Evolutionary conservation across 192 early-diverging fungal species (phyloP), one percentile per base, ranked within the genome.

Genomic region (Podila minutissima): DNA sequence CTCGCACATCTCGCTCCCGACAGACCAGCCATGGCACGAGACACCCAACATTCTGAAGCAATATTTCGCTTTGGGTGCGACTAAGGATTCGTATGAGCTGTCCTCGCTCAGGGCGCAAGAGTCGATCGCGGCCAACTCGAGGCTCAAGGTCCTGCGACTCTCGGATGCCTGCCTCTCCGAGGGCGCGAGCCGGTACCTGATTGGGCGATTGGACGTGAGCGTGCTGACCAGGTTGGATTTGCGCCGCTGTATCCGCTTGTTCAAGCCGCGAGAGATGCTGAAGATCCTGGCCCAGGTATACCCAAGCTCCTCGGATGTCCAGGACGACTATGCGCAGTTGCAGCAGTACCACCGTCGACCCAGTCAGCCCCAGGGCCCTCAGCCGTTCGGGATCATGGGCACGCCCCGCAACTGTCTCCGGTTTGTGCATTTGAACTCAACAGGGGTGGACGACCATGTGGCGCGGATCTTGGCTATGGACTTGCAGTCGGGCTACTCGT

Each of bases 211-310:
- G 59, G 74, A 75, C 24, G 51, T 75, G 32, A 69, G 13, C 37
- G 53, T 75, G 22, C 13, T 75, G 41, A 69, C 66, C 4, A 75
- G 64, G 31, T 8, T 75, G 61, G 74, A 75, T 59, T 38, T 75
- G 58, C 49, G 66, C n/a, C 49, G 66, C 26, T 75, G 74, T 31
- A 58, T 74, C n/a, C 66, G 67, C 11, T 37, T 75, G 38, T 75
- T 75, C 53, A 75, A 75, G 62, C 66, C 74, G 13, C 61, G 61
- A 5, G 74, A 75, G 67, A 69, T 75, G 12, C 46, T 75, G 31
- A 59, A 31, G 12, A 69, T 75, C 7, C 60, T 75, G 2, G 29
- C 53, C 5, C 49, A 62, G 6, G 33, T 75, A 2, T 75, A 61
- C 12, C 65, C 66, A 5, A 67, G 67, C 61, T 67, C 74, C 3